Evolutionary conservation across 768 basidiomycete species (phyloP), one percentile per base, ranked within the genome.

Genomic region (Pisolithus orientalis): DNA sequence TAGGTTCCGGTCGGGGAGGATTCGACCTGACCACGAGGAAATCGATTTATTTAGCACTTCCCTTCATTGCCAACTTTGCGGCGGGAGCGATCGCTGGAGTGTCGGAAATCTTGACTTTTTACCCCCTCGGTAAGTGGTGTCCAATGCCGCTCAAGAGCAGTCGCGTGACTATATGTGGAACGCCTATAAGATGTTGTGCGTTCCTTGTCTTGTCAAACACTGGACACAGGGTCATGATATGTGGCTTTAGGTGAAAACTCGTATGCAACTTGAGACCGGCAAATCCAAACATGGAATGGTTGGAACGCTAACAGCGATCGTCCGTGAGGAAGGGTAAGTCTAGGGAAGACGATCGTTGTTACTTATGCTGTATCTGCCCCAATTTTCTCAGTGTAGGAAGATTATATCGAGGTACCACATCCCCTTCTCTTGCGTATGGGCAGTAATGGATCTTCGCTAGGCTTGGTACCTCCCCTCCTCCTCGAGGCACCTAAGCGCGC

Each of bases 401-500:
- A 43, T 72, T 99, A 51, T 99, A 99, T 73, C 80, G 94, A 75
- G 96, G 87, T 87, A 62, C 39, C 28, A 38, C 38, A 44, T 45
- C 25, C 6, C 46, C 16, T 53, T 49, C 34, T 27, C 6, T 17
- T 5, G 31, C 29, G 11, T 39, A 37, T 10, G 6, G 28, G 27
- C 43, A 43, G 14, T 54, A 28, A 46, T 44, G 9, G 27, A 21
- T 11, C 24, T 27, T 43, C 44, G 31, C 17, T 49, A 89, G 87
- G 95, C 59, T 83, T 99, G 53, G 85, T 94, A n/a, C 93, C 96
- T 9, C 96, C 96, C 16, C 70, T 99, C 9, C 80, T 98, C 62
- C 74, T 99, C 43, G 96, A 99, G 70, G 96, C 96, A 14, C 96
- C 96, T 2, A 99, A 99, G 74, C 85, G 96, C 71, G 96, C 96